A percentile compares a stretch with the other conserved stretches of the same genome.
Conservation (phyloP, 164 flowering plant genomes). For the Stephania japonica region DNA sequence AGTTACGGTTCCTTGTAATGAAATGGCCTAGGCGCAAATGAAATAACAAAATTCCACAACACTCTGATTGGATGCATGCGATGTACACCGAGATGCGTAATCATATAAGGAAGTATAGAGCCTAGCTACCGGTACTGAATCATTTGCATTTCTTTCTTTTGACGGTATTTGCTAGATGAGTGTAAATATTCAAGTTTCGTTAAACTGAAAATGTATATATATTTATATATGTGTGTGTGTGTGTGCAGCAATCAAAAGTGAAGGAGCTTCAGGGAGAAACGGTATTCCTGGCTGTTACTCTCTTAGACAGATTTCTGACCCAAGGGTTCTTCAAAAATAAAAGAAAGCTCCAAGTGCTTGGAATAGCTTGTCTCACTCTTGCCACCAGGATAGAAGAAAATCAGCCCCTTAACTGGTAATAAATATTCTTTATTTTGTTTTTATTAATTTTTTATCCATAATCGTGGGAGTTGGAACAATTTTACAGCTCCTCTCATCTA, state of each 20-base stretch:
- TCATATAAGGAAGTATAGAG: too few relatives aligned
- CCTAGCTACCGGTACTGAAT: too few relatives aligned
- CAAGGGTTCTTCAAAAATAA: slow-evolving; percentile 64
- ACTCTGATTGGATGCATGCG: too few relatives aligned
- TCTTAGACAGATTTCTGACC: slow-evolving; percentile 69
- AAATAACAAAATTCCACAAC: too few relatives aligned
- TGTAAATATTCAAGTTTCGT: background rate
- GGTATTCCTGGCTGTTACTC: slow-evolving; percentile 63
- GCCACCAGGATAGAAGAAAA: slow-evolving; percentile 95
- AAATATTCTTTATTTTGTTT: background rate
- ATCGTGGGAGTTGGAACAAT: too few relatives aligned
- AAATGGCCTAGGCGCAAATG: too few relatives aligned
- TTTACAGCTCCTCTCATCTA: too few relatives aligned
- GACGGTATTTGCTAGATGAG: background rate
- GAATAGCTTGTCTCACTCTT: slow-evolving; percentile 78
- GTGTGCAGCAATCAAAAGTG: slow-evolving; percentile 48
- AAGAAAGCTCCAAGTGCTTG: slow-evolving; percentile 61
- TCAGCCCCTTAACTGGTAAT: slow-evolving; percentile 81
- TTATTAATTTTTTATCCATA: too few relatives aligned
- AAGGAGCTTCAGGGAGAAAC: slow-evolving; percentile 69
- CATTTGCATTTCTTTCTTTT: background rate
- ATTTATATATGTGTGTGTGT: too few relatives aligned
- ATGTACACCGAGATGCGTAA: too few relatives aligned
- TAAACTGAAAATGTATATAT: background rate
- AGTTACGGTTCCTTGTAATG: too few relatives aligned